Conservation (phyloP, 2,329 filamentous ascomycete species). For the Paraphoma sp. region DNA sequence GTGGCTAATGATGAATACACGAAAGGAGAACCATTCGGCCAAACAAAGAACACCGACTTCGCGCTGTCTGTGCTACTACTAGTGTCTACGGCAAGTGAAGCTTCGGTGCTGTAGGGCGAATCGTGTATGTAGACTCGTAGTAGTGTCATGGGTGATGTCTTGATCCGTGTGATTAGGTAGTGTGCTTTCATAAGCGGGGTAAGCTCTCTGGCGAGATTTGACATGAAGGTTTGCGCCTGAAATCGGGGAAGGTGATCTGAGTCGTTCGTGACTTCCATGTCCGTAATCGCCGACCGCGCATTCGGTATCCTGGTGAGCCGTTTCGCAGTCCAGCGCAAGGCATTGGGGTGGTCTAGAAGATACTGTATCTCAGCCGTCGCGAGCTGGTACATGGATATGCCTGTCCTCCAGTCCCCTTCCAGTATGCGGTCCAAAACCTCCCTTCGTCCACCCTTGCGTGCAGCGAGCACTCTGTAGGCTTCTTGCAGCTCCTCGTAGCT, state of each 20-base stretch:
- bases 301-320: conserved; percentile 50
- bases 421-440: conserved; percentile 63
- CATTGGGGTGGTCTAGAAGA: conserved; percentile 60
- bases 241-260: conserved; percentile 67
- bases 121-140: conserved; percentile 82
- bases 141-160: conserved; percentile 71
- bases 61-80: conserved; percentile 61
- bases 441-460: conserved; percentile 58
- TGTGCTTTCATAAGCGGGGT: conserved; percentile 83
- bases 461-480: conserved; percentile 46
- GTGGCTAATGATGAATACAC: conserved; percentile 68
- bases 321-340: conserved; percentile 61
- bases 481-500: conserved; percentile 72
- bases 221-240: conserved; percentile 80
- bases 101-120: conserved; percentile 73
- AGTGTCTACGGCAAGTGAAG: conserved; percentile 41
- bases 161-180: conserved; percentile 78
- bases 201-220: conserved; percentile 75
- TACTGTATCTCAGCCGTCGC: conserved; percentile 62
- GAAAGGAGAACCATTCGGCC: conserved; percentile 79
- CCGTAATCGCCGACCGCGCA: conserved; percentile 28
- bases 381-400: conserved; percentile 61
- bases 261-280: conserved; percentile 49
- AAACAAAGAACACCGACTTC: conserved; percentile 78
- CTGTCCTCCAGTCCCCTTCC: conserved; percentile 64